These are phyloP conservation scores for Penicillium sp. DNA, from an alignment of 2,329 filamentous ascomycete species.

Conservation along the genomic window DNA sequence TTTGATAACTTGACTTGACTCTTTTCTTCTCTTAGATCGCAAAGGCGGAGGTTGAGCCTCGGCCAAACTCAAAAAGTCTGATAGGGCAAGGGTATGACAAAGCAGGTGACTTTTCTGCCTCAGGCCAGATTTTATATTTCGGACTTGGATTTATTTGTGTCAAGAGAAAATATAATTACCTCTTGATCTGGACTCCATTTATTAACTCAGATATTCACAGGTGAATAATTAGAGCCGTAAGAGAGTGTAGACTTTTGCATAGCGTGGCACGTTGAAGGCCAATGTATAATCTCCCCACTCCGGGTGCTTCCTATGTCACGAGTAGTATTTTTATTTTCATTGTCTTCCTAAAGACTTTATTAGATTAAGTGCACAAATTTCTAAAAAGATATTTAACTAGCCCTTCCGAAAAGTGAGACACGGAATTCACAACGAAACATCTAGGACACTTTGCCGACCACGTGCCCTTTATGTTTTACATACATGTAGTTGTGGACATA, in stretches of 20 bases:
- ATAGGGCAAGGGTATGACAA: conserved; percentile 16
- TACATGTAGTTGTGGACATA: neutral
- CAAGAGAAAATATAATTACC: neutral
- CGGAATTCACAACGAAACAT: neutral
- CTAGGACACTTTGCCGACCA: neutral
- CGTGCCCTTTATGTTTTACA: neutral
- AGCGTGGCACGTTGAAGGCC: conserved; percentile 1
- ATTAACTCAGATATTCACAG: neutral
- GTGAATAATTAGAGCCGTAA: neutral
- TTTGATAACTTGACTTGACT: conserved; percentile 3
- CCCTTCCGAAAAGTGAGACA: neutral
- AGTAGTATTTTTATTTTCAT: neutral
- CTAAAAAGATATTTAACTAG: neutral
- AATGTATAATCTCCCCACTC: conserved; percentile 18
- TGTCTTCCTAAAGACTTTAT: neutral
- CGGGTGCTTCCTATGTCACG: neutral
- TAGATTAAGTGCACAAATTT: neutral
- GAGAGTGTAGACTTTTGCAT: neutral
- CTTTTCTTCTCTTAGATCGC: conserved; percentile 3
- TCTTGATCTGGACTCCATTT: neutral
- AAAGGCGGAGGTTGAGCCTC: conserved; percentile 21
- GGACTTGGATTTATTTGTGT: neutral
- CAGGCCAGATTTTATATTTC: neutral
- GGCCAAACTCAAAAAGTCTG: conserved; percentile 10
- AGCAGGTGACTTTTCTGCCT: conserved; percentile 7